Base-by-base conservation (phyloP, 495 filamentous ascomycete species). In the Talaromyces wortmannii region DNA sequence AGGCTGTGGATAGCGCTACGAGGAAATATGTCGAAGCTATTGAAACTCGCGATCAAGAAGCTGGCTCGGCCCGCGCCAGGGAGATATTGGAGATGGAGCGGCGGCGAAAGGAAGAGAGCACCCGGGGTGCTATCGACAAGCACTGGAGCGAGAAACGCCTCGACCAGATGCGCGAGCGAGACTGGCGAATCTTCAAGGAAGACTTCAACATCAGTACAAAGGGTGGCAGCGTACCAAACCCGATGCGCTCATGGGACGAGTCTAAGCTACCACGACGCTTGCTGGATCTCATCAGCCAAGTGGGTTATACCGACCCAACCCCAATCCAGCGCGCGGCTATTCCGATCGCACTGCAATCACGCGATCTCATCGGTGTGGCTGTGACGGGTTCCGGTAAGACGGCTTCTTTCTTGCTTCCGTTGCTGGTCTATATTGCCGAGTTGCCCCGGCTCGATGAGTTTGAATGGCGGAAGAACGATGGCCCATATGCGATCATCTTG, bases 101-200 rank as follows among this genome's bases (percentile, higher is more conserved):
- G 48, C 73, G 85, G 50, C 76, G 86, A 52, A 84, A 84, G 59
- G 90, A 95, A 61, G 90, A 91, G 55, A 78, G 87, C 47, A 83
- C 86, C 6, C 75, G 86, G 49, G 85, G 78, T 61, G 79, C 81
- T 59, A 67, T 90, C 7, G 88, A 90, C 60, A 94, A 94, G 73
- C 95, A 99, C 69, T 99, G 95, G 95, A 95, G 89, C 47, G 91
- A 97, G 71, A 99, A 99, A 83, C 85, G 78, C 56, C 70, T 99
- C 61, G 89, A 94, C 13, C 87, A 94, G 61, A 99, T 99, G 94
- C 89, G 91, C 59, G 92, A 97, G 75, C 79, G 94, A 63, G 94
- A 99, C 67, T 99, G 95, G 95, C 88, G 94, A 65, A 97, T 99
- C 60, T 96, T 99, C 80, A 97, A 97, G 75, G 95, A 97, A 72